Conservation (phyloP, 257 asterid genomes). For the Ophiorrhiza pumila region DNA sequence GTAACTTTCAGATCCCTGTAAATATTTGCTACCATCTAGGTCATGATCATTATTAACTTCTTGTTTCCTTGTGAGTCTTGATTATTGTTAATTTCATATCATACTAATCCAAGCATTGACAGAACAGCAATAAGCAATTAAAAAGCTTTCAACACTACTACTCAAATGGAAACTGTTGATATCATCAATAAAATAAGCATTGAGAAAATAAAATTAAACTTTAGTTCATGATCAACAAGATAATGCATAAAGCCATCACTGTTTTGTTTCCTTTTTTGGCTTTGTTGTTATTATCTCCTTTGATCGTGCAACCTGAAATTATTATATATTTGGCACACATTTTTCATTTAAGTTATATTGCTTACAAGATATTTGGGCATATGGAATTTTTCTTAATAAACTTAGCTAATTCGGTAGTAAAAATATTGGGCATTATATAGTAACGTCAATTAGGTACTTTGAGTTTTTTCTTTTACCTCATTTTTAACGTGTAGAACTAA, state of each 20-base stretch:
- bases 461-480: background rate
- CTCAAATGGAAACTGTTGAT: background rate
- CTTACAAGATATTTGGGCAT: background rate
- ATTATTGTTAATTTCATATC: background rate
- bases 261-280: too few relatives aligned
- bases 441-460: too few relatives aligned
- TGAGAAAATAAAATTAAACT: background rate
- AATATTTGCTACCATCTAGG: slow-evolving; percentile 11
- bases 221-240: too few relatives aligned
- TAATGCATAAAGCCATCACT: too few relatives aligned
- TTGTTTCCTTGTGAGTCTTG: background rate
- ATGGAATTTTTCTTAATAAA: background rate
- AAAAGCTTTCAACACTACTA: background rate
- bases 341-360: background rate
- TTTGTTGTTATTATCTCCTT: background rate
- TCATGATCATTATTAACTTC: background rate
- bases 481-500: slow-evolving; percentile 9
- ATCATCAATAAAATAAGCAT: background rate
- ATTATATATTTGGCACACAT: background rate
- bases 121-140: background rate
- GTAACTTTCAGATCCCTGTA: background rate
- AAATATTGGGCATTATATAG: too few relatives aligned
- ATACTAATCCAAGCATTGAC: background rate
- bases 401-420: background rate
- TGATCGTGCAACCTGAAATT: background rate